Base-by-base conservation (phyloP, 352 stramenopile genomes). In the Globisporangium cystogenes region DNA sequence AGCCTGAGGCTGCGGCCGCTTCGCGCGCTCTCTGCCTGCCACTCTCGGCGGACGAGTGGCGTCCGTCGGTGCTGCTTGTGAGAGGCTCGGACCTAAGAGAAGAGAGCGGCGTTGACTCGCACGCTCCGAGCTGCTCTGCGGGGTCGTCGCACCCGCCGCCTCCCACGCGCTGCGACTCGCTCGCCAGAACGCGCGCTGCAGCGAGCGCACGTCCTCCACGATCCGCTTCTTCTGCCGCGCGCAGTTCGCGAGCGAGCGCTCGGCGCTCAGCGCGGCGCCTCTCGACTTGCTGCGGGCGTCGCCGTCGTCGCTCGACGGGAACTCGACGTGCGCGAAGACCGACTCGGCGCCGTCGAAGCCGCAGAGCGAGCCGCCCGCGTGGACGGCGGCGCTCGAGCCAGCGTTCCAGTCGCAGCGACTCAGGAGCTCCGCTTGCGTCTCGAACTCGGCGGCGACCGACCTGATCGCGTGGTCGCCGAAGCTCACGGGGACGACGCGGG, bases 161-260 rank as follows among this genome's bases (percentile, higher is more conserved):
- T 59, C 55, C 68, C 70, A 76, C 20, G 63, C 24, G 31, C 65
- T 51, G 36, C 39, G 59, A 44, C 65, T 57, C 6, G 55, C 50
- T 1, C 24, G 16, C 70, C 70, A 80, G 26, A 80, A 77, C 3
- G 68, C 26, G n/a, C 37, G 50, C 41, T 77, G 60, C 8, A 74
- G 46, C 41, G 51, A 48, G 16, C 63, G 62, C 3, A 80, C 43
- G 15, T 73, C 63, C 18, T 76, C 65, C 6, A 59, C 51, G 6
- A 77, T 36, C 48, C 50, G 56, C 14, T 47, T 46, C 39, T 70
- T 70, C 51, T 77, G 68, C n/a, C 51, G 53, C 14, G 55, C 61
- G 23, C 54, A 76, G 53, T 66, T 74, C 8, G 53, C 59, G 35
- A 79, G 41, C 8, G 76, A 42, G 18, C 48, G 59, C 23, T 79